Conservation (phyloP, 1,284 basidiomycete species). For the Moesziomyces globuligerus region DNA sequence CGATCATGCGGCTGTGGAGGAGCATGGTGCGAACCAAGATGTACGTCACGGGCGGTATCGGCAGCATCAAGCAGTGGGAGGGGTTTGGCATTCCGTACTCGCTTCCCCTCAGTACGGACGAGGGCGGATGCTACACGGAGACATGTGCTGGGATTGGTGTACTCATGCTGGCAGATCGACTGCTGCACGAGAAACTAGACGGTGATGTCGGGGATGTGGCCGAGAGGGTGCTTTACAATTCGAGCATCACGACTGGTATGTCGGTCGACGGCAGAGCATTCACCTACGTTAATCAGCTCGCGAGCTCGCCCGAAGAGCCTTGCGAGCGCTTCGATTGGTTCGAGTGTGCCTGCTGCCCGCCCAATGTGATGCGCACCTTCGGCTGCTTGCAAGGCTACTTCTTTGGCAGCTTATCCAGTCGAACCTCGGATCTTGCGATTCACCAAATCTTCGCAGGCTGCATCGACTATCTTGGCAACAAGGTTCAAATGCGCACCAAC, state of each 20-base stretch:
- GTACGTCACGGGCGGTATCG: conserved; percentile 34
- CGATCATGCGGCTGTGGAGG: conserved; percentile 16
- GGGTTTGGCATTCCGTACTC: conserved; percentile 26
- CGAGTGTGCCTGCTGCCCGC: conserved; percentile 36
- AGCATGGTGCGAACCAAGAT: conserved; percentile 28
- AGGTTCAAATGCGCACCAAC: conserved; percentile 15
- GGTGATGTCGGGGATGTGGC: conserved; percentile 23
- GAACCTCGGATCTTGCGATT: conserved; percentile 12
- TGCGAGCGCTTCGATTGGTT: conserved; percentile 34
- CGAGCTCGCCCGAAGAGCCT: conserved; percentile 23
- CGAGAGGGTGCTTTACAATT: conserved; percentile 29
- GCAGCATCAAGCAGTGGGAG: conserved; percentile 35
- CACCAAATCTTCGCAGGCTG: conserved; percentile 30
- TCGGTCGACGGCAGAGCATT: conserved; percentile 26
- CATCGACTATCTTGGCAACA: conserved; percentile 16
- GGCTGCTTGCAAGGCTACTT: conserved; percentile 36
- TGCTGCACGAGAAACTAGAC: conserved; percentile 17
- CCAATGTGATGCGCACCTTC: conserved; percentile 30
- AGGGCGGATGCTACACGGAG: conserved; percentile 35
- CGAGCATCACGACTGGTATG: conserved; percentile 36
- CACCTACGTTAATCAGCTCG: conserved; percentile 38
- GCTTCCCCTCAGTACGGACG: conserved; percentile 31
- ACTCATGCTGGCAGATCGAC: conserved; percentile 28
- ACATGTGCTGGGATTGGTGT: conserved; percentile 28
- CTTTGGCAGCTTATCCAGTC: conserved; percentile 7